Conservation (phyloP, 768 basidiomycete genomes). For the Pisolithus microcarpus region DNA sequence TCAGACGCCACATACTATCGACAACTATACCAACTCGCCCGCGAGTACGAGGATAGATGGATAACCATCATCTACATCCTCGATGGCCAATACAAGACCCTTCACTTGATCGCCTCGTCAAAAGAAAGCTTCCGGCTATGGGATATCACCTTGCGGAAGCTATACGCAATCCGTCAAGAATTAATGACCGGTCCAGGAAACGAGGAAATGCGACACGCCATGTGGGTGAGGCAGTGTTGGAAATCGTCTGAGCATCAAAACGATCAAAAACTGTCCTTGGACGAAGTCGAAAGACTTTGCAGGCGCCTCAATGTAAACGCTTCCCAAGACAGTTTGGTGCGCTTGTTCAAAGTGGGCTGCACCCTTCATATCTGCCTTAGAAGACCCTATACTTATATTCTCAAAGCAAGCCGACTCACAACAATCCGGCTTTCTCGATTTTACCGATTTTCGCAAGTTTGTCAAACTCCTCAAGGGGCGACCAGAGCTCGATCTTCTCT, state of each 20-base stretch:
- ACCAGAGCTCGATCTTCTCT: slow-evolving; percentile 70
- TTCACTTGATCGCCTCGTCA: slow-evolving; percentile 75
- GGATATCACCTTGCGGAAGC: slow-evolving; percentile 55
- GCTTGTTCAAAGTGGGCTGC: slow-evolving; percentile 48
- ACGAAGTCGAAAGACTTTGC: slow-evolving; percentile 67
- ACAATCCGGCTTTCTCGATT: slow-evolving; percentile 58
- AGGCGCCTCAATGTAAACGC: slow-evolving; percentile 61
- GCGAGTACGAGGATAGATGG: slow-evolving; percentile 65
- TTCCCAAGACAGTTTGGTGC: slow-evolving; percentile 43
- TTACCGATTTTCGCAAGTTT: slow-evolving; percentile 72
- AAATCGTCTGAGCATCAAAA: slow-evolving; percentile 57
- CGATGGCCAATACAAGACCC: slow-evolving; percentile 72
- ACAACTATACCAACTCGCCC: slow-evolving; percentile 57
- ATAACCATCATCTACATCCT: slow-evolving; percentile 80
- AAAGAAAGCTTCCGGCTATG: slow-evolving; percentile 54
- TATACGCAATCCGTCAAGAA: slow-evolving; percentile 59
- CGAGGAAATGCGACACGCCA: slow-evolving; percentile 51
- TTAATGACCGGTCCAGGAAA: slow-evolving; percentile 64
- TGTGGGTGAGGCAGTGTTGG: slow-evolving; percentile 84
- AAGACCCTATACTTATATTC: neutral
- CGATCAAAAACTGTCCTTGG: slow-evolving; percentile 59
- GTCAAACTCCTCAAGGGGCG: slow-evolving; percentile 79
- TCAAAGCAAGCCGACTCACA: slow-evolving; percentile 56
- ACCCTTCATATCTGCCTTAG: neutral
- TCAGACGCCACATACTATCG: slow-evolving; percentile 65